phyloP scores from a whole-genome alignment of 2,329 filamentous ascomycete species.

The Ophiocordyceps robertsii region DNA sequence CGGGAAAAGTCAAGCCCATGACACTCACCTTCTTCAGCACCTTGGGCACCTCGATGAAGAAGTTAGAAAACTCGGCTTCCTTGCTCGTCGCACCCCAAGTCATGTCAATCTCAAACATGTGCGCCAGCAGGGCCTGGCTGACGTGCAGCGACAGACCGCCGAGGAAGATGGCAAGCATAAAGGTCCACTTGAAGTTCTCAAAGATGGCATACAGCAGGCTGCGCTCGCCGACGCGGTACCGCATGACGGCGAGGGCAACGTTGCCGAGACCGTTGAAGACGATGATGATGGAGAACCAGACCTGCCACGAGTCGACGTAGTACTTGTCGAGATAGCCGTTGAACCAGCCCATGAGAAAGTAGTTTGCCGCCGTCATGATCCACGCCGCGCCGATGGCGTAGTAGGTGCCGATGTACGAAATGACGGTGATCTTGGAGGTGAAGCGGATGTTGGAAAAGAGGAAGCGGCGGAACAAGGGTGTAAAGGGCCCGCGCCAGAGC shows the following conservation, averaged over 20 bases:
- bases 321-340: conserved; percentile 69
- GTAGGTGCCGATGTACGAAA: conserved; percentile 70
- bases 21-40: conserved; percentile 62
- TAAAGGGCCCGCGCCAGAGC: conserved; percentile 63
- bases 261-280: conserved; percentile 68
- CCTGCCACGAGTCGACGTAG: conserved; percentile 66
- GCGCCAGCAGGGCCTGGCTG: conserved; percentile 62
- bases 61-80: conserved; percentile 68
- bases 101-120: conserved; percentile 82
- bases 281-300: conserved; percentile 69
- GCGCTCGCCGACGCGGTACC: conserved; percentile 56
- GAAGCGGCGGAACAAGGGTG: conserved; percentile 64
- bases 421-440: conserved; percentile 61
- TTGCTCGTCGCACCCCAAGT: conserved; percentile 76
- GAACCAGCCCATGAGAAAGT: conserved; percentile 65
- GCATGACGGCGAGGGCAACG: conserved; percentile 56
- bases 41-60: conserved; percentile 72
- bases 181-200: conserved; percentile 62
- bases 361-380: conserved; percentile 61
- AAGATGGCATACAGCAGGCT: conserved; percentile 40
- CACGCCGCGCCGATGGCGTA: conserved; percentile 67
- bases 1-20: too few relatives aligned
- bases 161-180: conserved; percentile 66
- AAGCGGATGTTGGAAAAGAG: conserved; percentile 60
- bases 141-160: conserved; percentile 73